Base-by-base conservation (phyloP, 345 rosid species). In the Microthlaspi erraticum region DNA sequence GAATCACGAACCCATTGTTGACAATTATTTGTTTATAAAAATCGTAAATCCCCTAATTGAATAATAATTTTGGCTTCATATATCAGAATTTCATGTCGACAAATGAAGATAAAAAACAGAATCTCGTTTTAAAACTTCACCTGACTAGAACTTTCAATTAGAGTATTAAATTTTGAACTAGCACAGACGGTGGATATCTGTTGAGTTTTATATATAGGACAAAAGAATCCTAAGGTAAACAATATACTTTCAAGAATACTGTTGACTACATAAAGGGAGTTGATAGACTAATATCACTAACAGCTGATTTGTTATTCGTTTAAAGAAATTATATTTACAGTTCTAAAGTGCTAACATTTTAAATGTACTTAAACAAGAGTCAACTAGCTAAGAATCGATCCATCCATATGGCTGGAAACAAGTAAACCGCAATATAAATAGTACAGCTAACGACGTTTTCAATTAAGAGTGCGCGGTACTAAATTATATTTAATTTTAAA, bases 301-400 rank as follows among this genome's bases (percentile, higher is more conserved):
- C 26, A 55, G 29, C 48, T 38, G 11, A 26, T 23, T 18, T 38
- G 8, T 38, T 38, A 31, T 29, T 45, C 4, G 29, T 26, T 10
- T 14, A 11, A 0, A 39, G 4, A 9, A 49, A 9, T 9, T 50
- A 16, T 26, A 26, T 49, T n/a, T 9, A 23, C 10, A 34, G 41
- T 20, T 58, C 38, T 73, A 73, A 73, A 73, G 67, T 58, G 46
- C 9, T 32, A 18, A 49, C 38, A 50, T 66, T 73, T 58, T 49
- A n/a, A 58, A 66, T 74, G 6, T 43, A 8, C 7, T 33, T 42
- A 71, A 50, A 66, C 41, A 38, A 60, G 68, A 66, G 78, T 66
- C 78, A 74, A 74, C 78, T 66, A 66, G 78, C 61, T 60, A 59
- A 20, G 68, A 74, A 74, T 66, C 61, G 41, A 51, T 60, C 62